Evolutionary conservation across 129 eudicot species (phyloP).

Genomic region (Solidago caesia): DNA sequence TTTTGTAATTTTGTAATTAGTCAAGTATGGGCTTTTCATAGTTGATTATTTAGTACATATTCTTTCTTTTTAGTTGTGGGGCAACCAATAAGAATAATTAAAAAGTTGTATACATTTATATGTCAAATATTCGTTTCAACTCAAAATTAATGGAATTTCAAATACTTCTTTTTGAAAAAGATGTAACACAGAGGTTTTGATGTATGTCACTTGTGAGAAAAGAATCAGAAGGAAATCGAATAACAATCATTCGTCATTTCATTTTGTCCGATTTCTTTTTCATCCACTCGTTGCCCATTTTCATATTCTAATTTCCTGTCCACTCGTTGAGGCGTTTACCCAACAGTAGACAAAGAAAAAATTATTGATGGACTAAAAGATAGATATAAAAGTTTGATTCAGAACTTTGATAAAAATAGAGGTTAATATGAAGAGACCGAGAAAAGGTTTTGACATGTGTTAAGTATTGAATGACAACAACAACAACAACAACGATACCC

Average conservation of each 20-base stretch:
- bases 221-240: slow-evolving; percentile 21
- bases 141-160: slow-evolving; percentile 12
- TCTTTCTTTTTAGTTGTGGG: not conserved
- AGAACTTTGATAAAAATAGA: too few species aligned
- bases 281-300: not conserved
- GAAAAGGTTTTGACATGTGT: too few species aligned
- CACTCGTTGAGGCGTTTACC: too few species aligned
- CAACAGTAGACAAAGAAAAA: too few species aligned
- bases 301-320: too few species aligned
- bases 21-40: not conserved
- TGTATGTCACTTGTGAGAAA: slow-evolving; percentile 16
- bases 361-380: too few species aligned
- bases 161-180: not conserved
- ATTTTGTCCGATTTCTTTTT: not conserved
- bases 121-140: slow-evolving; percentile 18
- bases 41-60: not conserved
- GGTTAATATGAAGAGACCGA: too few species aligned
- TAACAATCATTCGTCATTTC: not conserved
- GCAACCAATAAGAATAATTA: slow-evolving; percentile 12
- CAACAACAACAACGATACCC: too few species aligned
- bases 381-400: too few species aligned
- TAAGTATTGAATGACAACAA: too few species aligned
- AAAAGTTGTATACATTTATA: slow-evolving; percentile 9
- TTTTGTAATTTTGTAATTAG: not conserved
- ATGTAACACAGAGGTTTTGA: not conserved